Evolutionary conservation across 257 asterid genomes (phyloP), one percentile per base, ranked within the genome.

Genomic region (Solanum pinnatisectum): DNA sequence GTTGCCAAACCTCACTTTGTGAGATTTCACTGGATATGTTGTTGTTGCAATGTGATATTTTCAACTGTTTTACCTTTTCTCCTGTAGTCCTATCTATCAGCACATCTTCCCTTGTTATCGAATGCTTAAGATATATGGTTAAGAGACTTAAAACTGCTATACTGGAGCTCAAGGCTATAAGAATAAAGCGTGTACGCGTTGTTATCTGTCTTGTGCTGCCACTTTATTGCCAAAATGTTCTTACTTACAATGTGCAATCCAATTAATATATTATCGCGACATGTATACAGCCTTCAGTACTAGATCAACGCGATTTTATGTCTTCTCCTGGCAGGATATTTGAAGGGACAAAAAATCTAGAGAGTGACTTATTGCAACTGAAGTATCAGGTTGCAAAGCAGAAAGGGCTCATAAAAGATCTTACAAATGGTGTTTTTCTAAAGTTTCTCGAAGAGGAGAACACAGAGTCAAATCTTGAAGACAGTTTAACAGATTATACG

Each of bases 281-380:
- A 77, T 77, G 83, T 37, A 1, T 37, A 23, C 20, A 23, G 33
- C 33, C 32, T 37, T 77, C 84, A 77, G 3, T 1, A 13, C 2
- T 40, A 40, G 2, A 77, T 56, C n/a, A 56, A 77, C 1, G 23
- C 23, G 30, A 63, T 73, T 56, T 84, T 15, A 46, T 78, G 67
- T 74, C 16, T 52, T 49, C 25, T 87, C 60, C 37, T 78, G 84
- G 89, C 94, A 95, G 98, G 90, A 94, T 94, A 84, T 90, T 91
- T 89, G 93, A 89, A 88, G 98, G 91, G 90, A 92, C 93, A 70
- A 90, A 93, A 86, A 88, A 89, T 81, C 46, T 95, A 90, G 92
- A 91, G 84, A 88, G 76, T 78, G 98, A 93, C 83, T 15, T 96
- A 81, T 40, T 88, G 90, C 91, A 89, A 83, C 91, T 96, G 92